Evolutionary conservation across 108 stramenopile genomes (phyloP).

Genomic region (Pseudonitzschia multistriata): DNA sequence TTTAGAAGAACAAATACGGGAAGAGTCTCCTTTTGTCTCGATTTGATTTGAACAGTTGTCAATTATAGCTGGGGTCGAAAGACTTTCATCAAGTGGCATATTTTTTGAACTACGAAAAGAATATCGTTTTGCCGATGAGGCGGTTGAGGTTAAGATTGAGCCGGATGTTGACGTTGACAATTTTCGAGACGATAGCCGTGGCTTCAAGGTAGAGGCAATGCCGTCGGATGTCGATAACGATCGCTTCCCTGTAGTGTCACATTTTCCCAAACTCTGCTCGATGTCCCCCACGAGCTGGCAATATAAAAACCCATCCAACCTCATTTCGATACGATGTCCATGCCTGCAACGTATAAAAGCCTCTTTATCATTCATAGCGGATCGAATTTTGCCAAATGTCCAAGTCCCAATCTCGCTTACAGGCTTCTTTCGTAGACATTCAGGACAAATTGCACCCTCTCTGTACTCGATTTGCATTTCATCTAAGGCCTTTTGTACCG

Average conservation of each 20-base stretch:
- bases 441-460: conserved; percentile 9
- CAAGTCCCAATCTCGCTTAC: conserved; percentile 1
- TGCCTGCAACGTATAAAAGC: not conserved
- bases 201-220: not conserved
- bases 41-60: not conserved
- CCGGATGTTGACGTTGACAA: not conserved
- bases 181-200: not conserved
- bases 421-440: not conserved
- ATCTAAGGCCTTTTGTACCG: not conserved
- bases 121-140: not conserved
- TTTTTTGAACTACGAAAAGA: not conserved
- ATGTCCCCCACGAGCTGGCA: not conserved
- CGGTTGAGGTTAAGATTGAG: no score
- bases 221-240: not conserved
- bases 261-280: not conserved
- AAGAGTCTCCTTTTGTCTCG: not conserved
- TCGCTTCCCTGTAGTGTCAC: not conserved
- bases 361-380: conserved; percentile 1
- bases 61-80: not conserved
- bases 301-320: not conserved
- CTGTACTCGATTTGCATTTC: conserved; percentile 7
- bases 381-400: not conserved
- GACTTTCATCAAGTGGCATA: not conserved
- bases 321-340: conserved; percentile 2
- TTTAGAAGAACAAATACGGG: not conserved